phyloP scores from a whole-genome alignment of 768 basidiomycete genomes.

The Mycena sanguinolenta region DNA sequence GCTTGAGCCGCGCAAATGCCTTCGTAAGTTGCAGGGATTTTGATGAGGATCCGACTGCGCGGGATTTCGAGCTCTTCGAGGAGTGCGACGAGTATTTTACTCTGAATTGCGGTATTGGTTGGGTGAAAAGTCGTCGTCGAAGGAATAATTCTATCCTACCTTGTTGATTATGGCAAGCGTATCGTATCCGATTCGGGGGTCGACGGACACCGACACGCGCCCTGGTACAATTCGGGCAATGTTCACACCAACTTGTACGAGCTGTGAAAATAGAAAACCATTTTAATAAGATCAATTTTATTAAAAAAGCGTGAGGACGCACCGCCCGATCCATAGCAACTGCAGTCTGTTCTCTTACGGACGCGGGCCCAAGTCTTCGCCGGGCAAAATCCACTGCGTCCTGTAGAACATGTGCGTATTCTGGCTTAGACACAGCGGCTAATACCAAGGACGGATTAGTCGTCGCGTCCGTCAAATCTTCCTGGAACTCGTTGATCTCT shows the following conservation, averaged over 20 bases:
- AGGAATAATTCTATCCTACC: constrained; percentile 29
- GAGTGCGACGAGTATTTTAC: constrained; percentile 43
- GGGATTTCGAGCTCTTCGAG: constrained; percentile 48
- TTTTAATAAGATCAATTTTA: no score
- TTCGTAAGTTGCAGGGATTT: constrained; percentile 51
- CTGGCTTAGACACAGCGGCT: constrained; percentile 48
- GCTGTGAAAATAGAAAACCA: constrained; percentile 39
- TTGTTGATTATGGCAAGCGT: constrained; percentile 45
- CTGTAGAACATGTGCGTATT: constrained; percentile 49
- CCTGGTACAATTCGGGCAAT: constrained; percentile 51
- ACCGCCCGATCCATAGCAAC: constrained; percentile 50
- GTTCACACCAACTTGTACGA: constrained; percentile 48
- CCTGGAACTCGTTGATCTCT: constrained; percentile 48
- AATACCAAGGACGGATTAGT: constrained; percentile 53
- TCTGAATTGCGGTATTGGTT: constrained; percentile 29
- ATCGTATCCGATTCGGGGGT: constrained; percentile 50
- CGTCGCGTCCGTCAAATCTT: constrained; percentile 49
- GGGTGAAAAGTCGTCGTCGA: neutral
- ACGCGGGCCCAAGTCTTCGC: constrained; percentile 22
- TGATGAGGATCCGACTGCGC: constrained; percentile 48
- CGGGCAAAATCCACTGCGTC: constrained; percentile 46
- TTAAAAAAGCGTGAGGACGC: constrained; percentile 19
- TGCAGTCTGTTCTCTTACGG: constrained; percentile 40
- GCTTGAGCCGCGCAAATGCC: constrained; percentile 50
- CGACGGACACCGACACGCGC: constrained; percentile 51